Evolutionary conservation across 495 filamentous ascomycete species (phyloP).

Genomic region (Neurospora sp.): DNA sequence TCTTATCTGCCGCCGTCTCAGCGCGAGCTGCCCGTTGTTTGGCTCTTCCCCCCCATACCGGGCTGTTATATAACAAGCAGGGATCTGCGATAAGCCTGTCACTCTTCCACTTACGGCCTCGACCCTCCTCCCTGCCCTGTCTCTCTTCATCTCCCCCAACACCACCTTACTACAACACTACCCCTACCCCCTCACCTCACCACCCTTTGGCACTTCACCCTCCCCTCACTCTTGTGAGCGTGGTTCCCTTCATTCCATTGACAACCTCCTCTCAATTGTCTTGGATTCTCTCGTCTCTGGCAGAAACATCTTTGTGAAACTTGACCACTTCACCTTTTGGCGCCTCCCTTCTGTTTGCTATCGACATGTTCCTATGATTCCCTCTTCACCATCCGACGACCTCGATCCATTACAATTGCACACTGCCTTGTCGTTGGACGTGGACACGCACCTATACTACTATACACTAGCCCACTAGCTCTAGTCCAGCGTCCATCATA

Average conservation of each 20-base stretch:
- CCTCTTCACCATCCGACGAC: neutral
- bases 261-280: neutral
- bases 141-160: conserved; percentile 1
- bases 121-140: conserved; percentile 1
- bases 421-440: neutral
- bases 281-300: neutral
- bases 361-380: neutral
- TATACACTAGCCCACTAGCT: neutral
- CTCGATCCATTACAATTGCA: neutral
- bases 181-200: neutral
- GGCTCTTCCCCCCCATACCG: neutral
- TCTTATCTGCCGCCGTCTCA: conserved; percentile 9
- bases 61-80: conserved; percentile 26
- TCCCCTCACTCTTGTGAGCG: neutral
- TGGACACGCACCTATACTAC: neutral
- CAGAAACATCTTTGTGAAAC: neutral
- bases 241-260: neutral
- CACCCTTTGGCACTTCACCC: neutral
- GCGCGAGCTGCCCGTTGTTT: neutral
- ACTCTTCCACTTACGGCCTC: conserved; percentile 16
- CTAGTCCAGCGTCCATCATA: neutral
- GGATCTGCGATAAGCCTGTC: conserved; percentile 34
- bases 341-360: neutral
- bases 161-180: conserved; percentile 3
- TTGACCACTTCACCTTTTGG: neutral